Evolutionary conservation across 192 early-diverging fungal genomes (phyloP), one percentile per base, ranked within the genome.

Genomic region (Pilaira anomala): DNA sequence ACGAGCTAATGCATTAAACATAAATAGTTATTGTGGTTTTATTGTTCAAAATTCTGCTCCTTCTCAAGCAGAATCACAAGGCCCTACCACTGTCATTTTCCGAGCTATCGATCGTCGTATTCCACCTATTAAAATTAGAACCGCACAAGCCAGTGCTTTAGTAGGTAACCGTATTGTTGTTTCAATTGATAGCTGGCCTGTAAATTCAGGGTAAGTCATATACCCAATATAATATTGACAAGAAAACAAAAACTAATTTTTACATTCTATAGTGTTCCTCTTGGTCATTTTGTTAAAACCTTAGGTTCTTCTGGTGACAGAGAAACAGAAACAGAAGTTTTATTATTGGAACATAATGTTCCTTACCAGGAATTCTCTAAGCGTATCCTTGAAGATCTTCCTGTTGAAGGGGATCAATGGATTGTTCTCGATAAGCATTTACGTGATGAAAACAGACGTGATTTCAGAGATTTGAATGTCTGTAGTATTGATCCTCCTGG

Each of bases 401-500:
- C 97, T 3, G 54, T 69, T 6, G 97, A 98, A 68, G 95, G 97
- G 21, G 93, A 89, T 50, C 62, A 74, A 16, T 99, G 94, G 92
- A 68, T 90, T 48, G 88, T 97, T 42, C 64, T 65, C 29, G 82
- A 88, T 19, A 77, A 89, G 6, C 86, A 93, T 66, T 81, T 88
- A 36, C 63, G 85, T 25, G 67, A 85, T 28, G 72, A 76, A 8
- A 85, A 84, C 6, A 79, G 97, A 36, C 79, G 72, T 14, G 97
- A 99, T 70, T 86, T 98, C 63, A 83, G 97, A 41, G 54, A 80
- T 45, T 63, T 95, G 49, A 85, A 95, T 66, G 78, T 99, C 1
- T 98, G 95, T 78, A 94, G 92, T 74, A 99, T 99, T 59, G 97
- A 99, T 85, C 97, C 97, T 39, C 97, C 97, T 39, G 91, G 94